phyloP scores from a whole-genome alignment of 805 yeast genomes.

The Diddensiella santjacobensis region DNA sequence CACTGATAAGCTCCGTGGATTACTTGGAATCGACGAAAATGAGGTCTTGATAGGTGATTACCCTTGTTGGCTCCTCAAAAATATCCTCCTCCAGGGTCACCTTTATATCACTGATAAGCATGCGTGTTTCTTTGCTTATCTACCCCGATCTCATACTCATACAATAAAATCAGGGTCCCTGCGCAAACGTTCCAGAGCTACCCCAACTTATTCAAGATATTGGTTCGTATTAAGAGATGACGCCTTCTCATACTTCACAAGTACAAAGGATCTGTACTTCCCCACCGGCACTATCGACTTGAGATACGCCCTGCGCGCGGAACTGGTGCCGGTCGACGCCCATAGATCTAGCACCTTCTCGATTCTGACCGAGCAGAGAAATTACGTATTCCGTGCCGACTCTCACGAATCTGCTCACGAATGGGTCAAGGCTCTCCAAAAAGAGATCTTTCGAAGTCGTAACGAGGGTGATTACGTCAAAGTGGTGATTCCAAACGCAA shows the following conservation, averaged over 20 bases:
- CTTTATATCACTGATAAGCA: constrained; percentile 63
- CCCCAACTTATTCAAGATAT: constrained; percentile 46
- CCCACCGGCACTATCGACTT: constrained; percentile 76
- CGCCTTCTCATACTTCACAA: constrained; percentile 62
- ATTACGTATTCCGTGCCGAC: constrained; percentile 69
- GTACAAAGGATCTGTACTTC: constrained; percentile 78
- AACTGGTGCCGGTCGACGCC: constrained; percentile 35
- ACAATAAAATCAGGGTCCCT: constrained; percentile 50
- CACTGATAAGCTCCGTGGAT: constrained; percentile 22
- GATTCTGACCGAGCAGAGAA: constrained; percentile 53
- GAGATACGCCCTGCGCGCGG: constrained; percentile 58
- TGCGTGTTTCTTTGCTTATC: constrained; percentile 70
- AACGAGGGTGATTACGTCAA: constrained; percentile 70
- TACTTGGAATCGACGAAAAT: constrained; percentile 21
- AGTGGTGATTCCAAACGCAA: constrained; percentile 69
- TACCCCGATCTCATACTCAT: constrained; percentile 54
- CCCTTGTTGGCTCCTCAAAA: constrained; percentile 76
- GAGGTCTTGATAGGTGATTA: constrained; percentile 41
- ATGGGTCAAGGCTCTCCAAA: constrained; percentile 75
- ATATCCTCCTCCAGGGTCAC: constrained; percentile 83
- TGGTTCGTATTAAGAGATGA: constrained; percentile 80
- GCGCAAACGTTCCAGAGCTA: constrained; percentile 39
- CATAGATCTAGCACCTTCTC: constrained; percentile 39
- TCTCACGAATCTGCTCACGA: constrained; percentile 66
- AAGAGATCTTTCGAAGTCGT: constrained; percentile 69